Evolutionary conservation across 2,329 filamentous ascomycete genomes (phyloP), one percentile per base, ranked within the genome.

Genomic region (Exophiala mesophila): DNA sequence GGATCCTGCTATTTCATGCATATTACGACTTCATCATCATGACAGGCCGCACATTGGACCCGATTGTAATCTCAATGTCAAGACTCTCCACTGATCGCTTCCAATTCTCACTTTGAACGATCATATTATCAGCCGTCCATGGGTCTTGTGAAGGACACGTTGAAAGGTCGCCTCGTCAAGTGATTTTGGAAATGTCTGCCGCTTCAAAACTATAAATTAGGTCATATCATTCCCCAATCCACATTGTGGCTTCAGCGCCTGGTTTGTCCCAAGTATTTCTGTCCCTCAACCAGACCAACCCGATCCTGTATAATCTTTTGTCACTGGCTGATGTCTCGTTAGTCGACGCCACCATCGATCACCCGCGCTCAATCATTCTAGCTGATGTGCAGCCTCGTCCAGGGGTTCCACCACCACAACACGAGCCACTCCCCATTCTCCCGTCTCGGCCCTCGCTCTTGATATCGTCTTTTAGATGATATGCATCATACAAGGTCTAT

Each of bases 401-500:
- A 8, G 6, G 15, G 32, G 9, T 4, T 18, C 32, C 29, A 3
- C 10, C 12, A 26, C 23, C 23, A 15, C 18, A 6, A 10, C 12
- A n/a, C n/a, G n/a, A 12, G 19, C 4, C 31, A 42, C 15, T 29
- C n/a, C 31, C 40, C 33, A 10, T 35, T 39, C 39, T n/a, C 44
- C 36, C 31, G 40, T 21, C n/a, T 21, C 5, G 9, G 33, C 17
- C 16, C 7, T 29, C 10, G 21, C 13, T 15, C 30, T 36, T 28
- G 28, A 26, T 26, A 12, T 26, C 12, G 7, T 26, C 6, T 26
- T 12, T 7, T 12, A 26, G 6, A 26, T 26, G 23, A 26, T 43
- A 51, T 51, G 48, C 45, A 48, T 46, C 48, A 48, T 39, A 34
- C 43, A 17, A 45, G 41, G 28, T 37, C 44, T 51, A 51, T 48